These are phyloP conservation scores for Barnettozyma hawaiiensis DNA, from an alignment of 1,139 yeast species.

Conservation along the genomic window DNA sequence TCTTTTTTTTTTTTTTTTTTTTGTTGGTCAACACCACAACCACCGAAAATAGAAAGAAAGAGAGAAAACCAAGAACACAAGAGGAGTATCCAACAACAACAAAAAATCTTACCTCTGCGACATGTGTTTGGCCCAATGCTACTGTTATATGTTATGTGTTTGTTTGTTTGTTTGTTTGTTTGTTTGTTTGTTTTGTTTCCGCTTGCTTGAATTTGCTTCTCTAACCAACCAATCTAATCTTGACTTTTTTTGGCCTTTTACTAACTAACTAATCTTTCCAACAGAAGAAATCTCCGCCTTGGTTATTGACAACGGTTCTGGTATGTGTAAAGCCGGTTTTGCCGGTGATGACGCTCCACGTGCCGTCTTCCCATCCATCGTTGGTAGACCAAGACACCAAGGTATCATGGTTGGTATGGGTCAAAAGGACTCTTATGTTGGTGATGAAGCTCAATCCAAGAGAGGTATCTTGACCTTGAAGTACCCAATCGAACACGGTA, in stretches of 20 bases:
- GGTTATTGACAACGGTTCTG: constrained; percentile 99
- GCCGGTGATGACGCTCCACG: constrained; percentile 99
- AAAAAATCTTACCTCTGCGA: background rate
- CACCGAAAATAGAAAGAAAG: background rate
- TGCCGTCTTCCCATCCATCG: constrained; percentile 99
- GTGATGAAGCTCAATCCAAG: constrained; percentile 99
- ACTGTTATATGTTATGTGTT: background rate
- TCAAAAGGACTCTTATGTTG: constrained; percentile 98
- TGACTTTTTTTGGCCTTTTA: no score
- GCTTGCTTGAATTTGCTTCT: background rate
- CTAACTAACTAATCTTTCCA: background rate
- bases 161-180: background rate
- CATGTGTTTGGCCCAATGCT: no score
- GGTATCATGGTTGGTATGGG: constrained; percentile 99
- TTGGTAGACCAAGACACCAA: constrained; percentile 99
- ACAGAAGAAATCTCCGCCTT: constrained; percentile 28
- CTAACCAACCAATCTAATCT: background rate
- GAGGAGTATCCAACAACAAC: background rate
- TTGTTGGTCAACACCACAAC: constrained; percentile 1
- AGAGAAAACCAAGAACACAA: no score
- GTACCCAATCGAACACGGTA: constrained; percentile 99
- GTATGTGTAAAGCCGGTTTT: constrained; percentile 99
- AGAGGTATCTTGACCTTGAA: constrained; percentile 99
- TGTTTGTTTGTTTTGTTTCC: no score
- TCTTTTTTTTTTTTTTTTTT: constrained; percentile 4